Conservation (phyloP, 2,329 filamentous ascomycete genomes). For the Penicillium sp. region DNA sequence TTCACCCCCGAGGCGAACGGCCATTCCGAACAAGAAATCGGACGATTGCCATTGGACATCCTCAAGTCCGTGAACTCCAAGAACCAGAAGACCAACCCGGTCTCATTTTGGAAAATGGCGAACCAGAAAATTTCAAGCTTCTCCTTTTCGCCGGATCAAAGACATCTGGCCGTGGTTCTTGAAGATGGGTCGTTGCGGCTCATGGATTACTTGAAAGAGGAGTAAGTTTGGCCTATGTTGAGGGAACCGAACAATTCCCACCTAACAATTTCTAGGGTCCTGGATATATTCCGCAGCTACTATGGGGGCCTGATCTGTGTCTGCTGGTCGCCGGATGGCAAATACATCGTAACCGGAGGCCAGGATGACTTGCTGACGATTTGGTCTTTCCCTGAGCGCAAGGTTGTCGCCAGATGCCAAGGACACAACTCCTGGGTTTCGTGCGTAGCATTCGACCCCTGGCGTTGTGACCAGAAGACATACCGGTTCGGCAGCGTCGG, state of each 20-base stretch:
- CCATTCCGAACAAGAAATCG: slow-evolving; percentile 21
- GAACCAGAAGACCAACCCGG: slow-evolving; percentile 87
- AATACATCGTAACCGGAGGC: slow-evolving; percentile 88
- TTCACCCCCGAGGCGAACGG: slow-evolving; percentile 58
- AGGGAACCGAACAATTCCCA: slow-evolving; percentile 1
- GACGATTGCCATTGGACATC: slow-evolving; percentile 51
- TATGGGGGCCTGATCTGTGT: slow-evolving; percentile 89
- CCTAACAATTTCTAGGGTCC: slow-evolving; percentile 50
- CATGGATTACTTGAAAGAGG: slow-evolving; percentile 83
- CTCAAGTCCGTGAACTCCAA: slow-evolving; percentile 87
- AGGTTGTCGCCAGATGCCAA: slow-evolving; percentile 82
- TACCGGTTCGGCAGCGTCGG: slow-evolving; percentile 95
- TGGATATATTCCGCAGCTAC: slow-evolving; percentile 80
- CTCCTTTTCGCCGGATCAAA: slow-evolving; percentile 80
- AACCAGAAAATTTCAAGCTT: slow-evolving; percentile 86
- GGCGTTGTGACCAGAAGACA: slow-evolving; percentile 89
- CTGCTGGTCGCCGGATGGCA: slow-evolving; percentile 94
- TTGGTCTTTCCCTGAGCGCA: slow-evolving; percentile 77
- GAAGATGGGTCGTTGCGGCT: slow-evolving; percentile 85
- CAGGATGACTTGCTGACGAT: slow-evolving; percentile 95
- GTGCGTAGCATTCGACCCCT: slow-evolving; percentile 86
- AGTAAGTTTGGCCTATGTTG: slow-evolving; percentile 47
- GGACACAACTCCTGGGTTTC: slow-evolving; percentile 96
- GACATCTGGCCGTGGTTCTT: slow-evolving; percentile 78
- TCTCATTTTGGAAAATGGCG: slow-evolving; percentile 84